phyloP scores from a whole-genome alignment of 768 basidiomycete genomes.

The Bullera alba region DNA sequence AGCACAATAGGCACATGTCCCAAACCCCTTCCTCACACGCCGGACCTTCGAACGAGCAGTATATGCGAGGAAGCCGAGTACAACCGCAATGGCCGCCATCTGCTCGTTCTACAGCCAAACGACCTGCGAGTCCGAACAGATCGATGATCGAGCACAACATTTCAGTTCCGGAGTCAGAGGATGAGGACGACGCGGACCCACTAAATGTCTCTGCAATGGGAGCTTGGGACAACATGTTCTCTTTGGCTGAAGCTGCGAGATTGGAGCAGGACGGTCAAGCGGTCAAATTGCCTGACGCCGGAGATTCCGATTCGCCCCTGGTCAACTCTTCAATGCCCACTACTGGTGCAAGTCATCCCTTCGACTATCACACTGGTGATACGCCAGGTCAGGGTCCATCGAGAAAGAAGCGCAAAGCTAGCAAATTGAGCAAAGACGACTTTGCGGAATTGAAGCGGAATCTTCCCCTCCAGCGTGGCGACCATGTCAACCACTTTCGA shows the following conservation, averaged over 20 bases:
- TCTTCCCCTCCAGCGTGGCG: not conserved
- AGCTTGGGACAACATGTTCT: conserved; percentile 35
- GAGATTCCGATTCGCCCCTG: conserved; percentile 9
- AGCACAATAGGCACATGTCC: too few relatives aligned
- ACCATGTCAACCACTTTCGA: conserved; percentile 8
- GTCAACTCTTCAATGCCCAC: not conserved
- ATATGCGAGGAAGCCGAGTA: too few relatives aligned
- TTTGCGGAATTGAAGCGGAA: not conserved
- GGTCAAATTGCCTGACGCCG: conserved; percentile 1
- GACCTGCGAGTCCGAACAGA: not conserved
- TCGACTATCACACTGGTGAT: conserved; percentile 2
- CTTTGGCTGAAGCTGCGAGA: conserved; percentile 34
- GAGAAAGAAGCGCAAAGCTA: conserved; percentile 3
- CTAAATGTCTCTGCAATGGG: conserved; percentile 9
- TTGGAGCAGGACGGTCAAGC: conserved; percentile 28
- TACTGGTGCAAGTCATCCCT: conserved; percentile 5
- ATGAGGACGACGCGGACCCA: conserved; percentile 24
- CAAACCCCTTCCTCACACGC: too few relatives aligned
- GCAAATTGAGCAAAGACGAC: not conserved
- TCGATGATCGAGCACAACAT: too few relatives aligned
- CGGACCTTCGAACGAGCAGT: too few relatives aligned
- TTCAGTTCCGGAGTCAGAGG: too few relatives aligned
- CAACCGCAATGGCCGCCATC: too few relatives aligned
- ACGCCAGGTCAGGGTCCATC: not conserved
- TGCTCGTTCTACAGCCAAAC: too few relatives aligned